Base-by-base conservation (phyloP, 352 stramenopile species). In the Phytophthora foliorum region DNA sequence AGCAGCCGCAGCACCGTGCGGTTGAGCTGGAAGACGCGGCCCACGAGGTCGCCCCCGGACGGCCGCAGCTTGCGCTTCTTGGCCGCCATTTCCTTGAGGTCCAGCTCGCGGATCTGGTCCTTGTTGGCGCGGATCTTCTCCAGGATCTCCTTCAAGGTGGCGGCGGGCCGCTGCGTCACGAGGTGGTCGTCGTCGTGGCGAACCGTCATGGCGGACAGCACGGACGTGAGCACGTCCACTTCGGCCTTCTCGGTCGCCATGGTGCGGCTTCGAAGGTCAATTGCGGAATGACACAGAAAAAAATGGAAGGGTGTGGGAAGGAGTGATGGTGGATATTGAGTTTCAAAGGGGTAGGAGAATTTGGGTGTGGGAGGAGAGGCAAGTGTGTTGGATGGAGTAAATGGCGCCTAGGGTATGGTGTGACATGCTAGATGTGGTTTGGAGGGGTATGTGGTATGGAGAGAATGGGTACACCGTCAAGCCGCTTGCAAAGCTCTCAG, bases 51-150 rank as follows among this genome's bases (percentile, higher is more conserved):
- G 7, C 78, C 78, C 24, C 81, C 81, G 0, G 75, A 60, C 2
- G 62, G 41, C 6, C 57, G 62, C 22, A 89, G 71, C 65, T 86
- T 85, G 44, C 66, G 55, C 53, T 82, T 82, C 39, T 75, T 78
- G 22, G 65, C 77, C 2, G 81, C 67, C 81, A 89, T 86, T 32
- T 89, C 81, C 22, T 77, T 81, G 16, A 89, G 67, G 46, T 89
- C 78, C 16, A 89, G 61, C 59, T 89, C 81, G 27, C 76, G 78
- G 66, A 89, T 84, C 38, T 65, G 44, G 21, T 81, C 78, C 63
- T 89, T 74, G 58, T 89, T 89, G 27, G 74, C 63, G 31, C 80
- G 81, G 57, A 89, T 78, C 55, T 72, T 79, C 51, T 89, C 80
- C 45, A 89, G 74, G 50, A 84, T 82, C 39, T 84, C 76, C 63